Base-by-base conservation (phyloP, 78 protist species). In the Dictyostelium intermedium region DNA sequence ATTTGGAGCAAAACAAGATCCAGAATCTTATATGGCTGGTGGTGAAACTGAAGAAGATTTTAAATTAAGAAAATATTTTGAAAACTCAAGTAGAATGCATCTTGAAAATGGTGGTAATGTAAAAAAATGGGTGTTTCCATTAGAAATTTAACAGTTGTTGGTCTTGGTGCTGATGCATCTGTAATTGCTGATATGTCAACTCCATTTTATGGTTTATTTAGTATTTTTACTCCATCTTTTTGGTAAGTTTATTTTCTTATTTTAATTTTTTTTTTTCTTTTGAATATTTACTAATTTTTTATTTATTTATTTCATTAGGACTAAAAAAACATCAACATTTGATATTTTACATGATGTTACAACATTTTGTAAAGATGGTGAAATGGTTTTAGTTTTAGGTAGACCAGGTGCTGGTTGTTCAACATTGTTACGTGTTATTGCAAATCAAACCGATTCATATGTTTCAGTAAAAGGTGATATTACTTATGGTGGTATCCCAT, bases 341-440 rank as follows among this genome's bases (percentile, higher is more conserved):
- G 83, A 92, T 74, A 92, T 92, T 86, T 73, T 92, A 56, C 82
- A 92, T 25, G 76, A 92, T 23, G 87, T 92, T 6, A 74, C 32
- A 39, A 66, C 78, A 34, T 92, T 84, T 85, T 74, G 86, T 43
- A 83, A 78, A 78, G 96, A 92, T 56, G 96, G 95, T 81, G 66
- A 91, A 45, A 91, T 91, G 95, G 56, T 91, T 5, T 84, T 91
- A 82, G 95, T 91, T 20, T 66, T 91, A 25, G 95, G 94, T 72
- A 18, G 95, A 39, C 95, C 89, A 14, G 95, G 95, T 16, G 32
- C 91, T 74, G 91, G 91, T 34, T 85, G 91, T 53, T 61, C 91
- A 37, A 91, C 92, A 13, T 83, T 91, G 5, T 37, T 91, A 16
- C 43, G 95, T 37, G 66, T 83, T 5, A 78, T 91, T 66, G 66